Conservation (phyloP, 257 asterid species). For the Coffea eugenioides region DNA sequence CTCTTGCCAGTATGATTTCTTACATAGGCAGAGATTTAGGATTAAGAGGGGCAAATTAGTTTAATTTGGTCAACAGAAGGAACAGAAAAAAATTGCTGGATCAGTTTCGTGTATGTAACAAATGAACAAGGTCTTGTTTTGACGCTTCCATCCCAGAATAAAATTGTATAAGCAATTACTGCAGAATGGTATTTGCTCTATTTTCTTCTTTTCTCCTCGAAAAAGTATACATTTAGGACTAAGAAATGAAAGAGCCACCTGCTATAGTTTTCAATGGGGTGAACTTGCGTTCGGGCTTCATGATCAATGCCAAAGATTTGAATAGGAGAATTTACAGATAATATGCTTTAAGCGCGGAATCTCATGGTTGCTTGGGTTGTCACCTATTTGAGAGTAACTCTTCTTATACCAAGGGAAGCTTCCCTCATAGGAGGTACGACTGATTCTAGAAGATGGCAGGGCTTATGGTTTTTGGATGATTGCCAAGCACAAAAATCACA, state of each 20-base stretch:
- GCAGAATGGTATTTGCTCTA: neutral
- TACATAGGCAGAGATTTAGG: neutral
- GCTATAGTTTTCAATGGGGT: neutral
- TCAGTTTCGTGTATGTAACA: neutral
- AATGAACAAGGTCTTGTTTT: neutral
- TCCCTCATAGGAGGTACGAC: neutral
- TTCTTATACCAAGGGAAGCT: neutral
- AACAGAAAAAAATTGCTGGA: neutral
- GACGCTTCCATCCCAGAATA: neutral
- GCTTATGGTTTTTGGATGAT: neutral
- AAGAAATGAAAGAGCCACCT: neutral
- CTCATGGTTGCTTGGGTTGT: neutral
- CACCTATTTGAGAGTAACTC: neutral
- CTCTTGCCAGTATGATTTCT: neutral
- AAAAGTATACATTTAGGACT: neutral
- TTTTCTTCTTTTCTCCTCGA: neutral
- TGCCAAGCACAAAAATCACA: neutral
- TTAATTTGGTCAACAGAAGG: neutral
- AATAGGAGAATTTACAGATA: too few species aligned
- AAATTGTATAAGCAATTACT: neutral
- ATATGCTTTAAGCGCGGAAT: neutral
- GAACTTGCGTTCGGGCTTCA: neutral
- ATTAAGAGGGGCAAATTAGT: neutral
- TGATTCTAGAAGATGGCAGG: neutral
- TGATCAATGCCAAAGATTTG: neutral